phyloP scores from a whole-genome alignment of 345 rosid genomes.

The Syzygium jambos region DNA sequence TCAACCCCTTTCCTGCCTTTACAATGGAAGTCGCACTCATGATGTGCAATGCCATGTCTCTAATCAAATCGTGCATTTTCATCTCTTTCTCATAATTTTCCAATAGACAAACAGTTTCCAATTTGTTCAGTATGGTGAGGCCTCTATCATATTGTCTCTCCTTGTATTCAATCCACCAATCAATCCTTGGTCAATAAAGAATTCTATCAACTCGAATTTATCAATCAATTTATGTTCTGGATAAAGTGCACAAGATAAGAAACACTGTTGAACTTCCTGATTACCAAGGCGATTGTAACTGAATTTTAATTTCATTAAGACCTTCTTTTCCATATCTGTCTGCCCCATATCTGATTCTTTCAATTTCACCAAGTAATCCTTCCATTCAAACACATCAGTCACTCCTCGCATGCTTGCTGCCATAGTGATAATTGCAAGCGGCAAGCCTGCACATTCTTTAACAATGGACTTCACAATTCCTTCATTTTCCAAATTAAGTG shows the following conservation, averaged over 20 bases:
- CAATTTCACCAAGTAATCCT: neutral
- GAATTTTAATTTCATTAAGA: neutral
- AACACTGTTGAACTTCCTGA: neutral
- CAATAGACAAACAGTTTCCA: constrained; percentile 8
- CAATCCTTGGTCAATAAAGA: constrained; percentile 12
- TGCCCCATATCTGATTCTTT: neutral
- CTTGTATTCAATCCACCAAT: neutral
- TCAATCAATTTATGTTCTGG: neutral
- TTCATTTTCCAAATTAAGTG: neutral
- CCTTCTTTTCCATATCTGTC: neutral
- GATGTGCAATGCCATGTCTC: constrained; percentile 16
- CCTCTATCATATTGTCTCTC: constrained; percentile 1
- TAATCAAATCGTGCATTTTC: constrained; percentile 16
- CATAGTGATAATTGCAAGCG: neutral
- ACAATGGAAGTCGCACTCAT: neutral
- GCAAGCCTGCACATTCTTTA: constrained; percentile 10
- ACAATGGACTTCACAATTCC: neutral
- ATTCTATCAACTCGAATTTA: neutral
- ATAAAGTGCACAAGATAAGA: constrained; percentile 18
- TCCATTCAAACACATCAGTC: constrained; percentile 2
- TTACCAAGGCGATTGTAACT: constrained; percentile 10
- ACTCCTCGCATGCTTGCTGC: constrained; percentile 10
- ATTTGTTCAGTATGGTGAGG: constrained; percentile 2
- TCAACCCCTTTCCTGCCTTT: neutral
- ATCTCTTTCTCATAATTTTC: neutral